A percentile compares a stretch with the other conserved stretches of the same genome.
Conservation (phyloP, 129 eudicot species). For the Calendula officinalis region DNA sequence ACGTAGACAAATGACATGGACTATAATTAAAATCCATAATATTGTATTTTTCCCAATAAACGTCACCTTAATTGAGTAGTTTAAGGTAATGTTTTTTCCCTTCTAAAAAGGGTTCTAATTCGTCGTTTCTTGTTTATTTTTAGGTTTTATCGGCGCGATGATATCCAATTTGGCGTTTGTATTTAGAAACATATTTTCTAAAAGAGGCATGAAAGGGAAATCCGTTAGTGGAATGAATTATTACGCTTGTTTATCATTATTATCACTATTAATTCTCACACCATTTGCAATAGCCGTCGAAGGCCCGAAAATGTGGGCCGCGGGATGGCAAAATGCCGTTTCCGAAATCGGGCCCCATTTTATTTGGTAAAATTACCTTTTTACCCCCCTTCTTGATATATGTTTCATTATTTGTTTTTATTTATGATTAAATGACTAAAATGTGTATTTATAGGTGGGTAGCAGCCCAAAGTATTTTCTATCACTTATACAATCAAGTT, state of each 20-base stretch:
- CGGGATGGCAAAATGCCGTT: constrained; percentile 73
- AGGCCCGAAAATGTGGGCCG: constrained; percentile 77
- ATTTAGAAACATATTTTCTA: constrained; percentile 66
- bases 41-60: no score
- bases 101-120: constrained; percentile 3
- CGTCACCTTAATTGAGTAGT: no score
- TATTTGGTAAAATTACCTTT: constrained; percentile 38
- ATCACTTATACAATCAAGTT: constrained; percentile 76
- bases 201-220: constrained; percentile 68
- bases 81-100: no score
- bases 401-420: neutral
- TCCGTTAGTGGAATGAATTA: constrained; percentile 72
- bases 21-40: no score
- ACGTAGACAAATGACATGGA: no score
- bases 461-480: constrained; percentile 74
- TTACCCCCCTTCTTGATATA: neutral
- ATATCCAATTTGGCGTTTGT: constrained; percentile 71
- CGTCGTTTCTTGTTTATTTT: constrained; percentile 2
- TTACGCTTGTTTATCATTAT: constrained; percentile 63
- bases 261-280: constrained; percentile 66
- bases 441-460: constrained; percentile 57
- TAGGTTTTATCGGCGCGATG: constrained; percentile 78
- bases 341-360: constrained; percentile 68
- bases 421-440: neutral
- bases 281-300: constrained; percentile 84